Base-by-base conservation (phyloP, 129 eudicot species). In the Artemisia argyi region DNA sequence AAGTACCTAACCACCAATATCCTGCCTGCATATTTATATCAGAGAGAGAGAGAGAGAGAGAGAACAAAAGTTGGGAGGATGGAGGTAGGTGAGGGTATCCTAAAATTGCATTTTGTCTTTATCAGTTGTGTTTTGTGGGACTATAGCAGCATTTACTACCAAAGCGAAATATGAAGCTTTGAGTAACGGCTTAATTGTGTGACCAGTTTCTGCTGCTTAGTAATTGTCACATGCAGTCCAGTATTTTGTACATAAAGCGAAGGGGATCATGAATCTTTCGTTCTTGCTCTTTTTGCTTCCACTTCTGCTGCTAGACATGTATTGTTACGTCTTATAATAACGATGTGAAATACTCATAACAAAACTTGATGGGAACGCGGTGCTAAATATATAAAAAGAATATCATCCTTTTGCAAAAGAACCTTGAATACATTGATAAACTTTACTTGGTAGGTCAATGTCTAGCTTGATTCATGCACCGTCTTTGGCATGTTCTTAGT, bases 281-380 rank as follows among this genome's bases (percentile, higher is more conserved):
- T 61, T 14, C 7, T 19, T 13, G 16, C 28, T 28, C 32, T 49
- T 48, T 61, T 61, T 61, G 51, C 61, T 73, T 32, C 62, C 61
- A 67, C 66, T 67, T 75, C 52, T 74, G 71, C 59, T 55, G 79
- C 15, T 39, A 74, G 64, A 20, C 65, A 52, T 65, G 78, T 18
- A 18, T 52, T 52, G n/a, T 50, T 52, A 30, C 14, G 28, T 19
- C 53, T 50, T 47, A 14, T 39, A 51, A 74, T 11, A 17, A 42
- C 3, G 47, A 52, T 51, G 65, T 64, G 64, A 64, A 18, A 64
- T 74, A 28, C 35, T 52, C 49, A 20, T 32, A 74, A 66, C 35
- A 57, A 65, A 53, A 55, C 48, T 39, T 65, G 17, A 65, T 53
- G 79, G 44, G 57, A 54, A 32, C 50, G 55, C 8, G 72, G 65